Conservation (phyloP, 352 stramenopile species). For the Phytophthora rubi region DNA sequence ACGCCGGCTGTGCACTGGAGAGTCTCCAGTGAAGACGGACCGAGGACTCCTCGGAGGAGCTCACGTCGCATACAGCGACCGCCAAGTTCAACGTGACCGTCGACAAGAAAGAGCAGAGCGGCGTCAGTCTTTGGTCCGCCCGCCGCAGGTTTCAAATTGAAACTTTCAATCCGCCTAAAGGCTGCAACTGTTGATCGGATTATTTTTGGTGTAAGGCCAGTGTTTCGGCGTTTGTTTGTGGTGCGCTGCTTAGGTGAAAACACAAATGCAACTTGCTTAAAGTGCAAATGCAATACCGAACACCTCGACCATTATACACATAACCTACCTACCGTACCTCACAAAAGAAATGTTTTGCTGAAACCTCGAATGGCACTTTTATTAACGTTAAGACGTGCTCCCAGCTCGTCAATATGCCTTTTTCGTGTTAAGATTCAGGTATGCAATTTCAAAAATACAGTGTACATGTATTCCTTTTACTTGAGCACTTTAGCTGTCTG, state of each 20-base stretch:
- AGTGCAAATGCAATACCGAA: not conserved
- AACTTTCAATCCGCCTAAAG: too few relatives aligned
- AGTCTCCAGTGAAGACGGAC: too few relatives aligned
- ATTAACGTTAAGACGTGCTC: too few relatives aligned
- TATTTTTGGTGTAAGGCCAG: not conserved
- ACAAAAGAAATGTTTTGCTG: too few relatives aligned
- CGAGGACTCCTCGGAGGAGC: not conserved
- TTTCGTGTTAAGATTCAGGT: too few relatives aligned
- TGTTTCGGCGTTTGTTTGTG: not conserved
- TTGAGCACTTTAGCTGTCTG: too few relatives aligned
- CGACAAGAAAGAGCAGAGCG: slow-evolving; percentile 1
- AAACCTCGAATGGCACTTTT: too few relatives aligned
- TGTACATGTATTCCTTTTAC: too few relatives aligned
- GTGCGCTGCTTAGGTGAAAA: not conserved
- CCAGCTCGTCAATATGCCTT: too few relatives aligned
- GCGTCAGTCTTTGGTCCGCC: not conserved
- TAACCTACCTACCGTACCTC: not conserved
- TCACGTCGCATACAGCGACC: slow-evolving; percentile 4
- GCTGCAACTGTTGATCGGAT: too few relatives aligned
- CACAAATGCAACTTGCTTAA: not conserved
- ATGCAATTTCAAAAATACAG: too few relatives aligned
- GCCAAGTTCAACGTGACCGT: not conserved
- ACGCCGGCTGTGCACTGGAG: not conserved
- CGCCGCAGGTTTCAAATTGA: not conserved
- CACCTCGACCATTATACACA: too few relatives aligned